Base-by-base conservation (phyloP, 139 green algal species). In the Micractinium conductrix region DNA sequence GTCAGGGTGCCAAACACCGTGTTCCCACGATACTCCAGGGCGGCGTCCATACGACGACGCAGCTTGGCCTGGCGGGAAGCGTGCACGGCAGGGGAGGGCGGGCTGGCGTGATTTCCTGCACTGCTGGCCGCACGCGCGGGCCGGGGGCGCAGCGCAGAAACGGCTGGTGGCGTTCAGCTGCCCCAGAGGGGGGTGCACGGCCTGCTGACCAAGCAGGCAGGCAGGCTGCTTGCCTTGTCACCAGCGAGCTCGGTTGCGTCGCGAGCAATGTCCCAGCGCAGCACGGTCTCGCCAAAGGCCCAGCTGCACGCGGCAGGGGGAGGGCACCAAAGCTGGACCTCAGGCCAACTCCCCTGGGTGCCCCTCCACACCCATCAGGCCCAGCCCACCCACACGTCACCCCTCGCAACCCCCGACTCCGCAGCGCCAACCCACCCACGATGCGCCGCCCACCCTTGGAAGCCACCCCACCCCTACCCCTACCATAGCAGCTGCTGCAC, bases 11-110 rank as follows among this genome's bases (percentile, higher is more conserved):
- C 78, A 38, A 85, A 83, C 63, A 82, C 53, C 4, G 68, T 50
- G 74, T 90, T 91, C 67, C 88, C 88, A 6, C 78, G 65, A 17
- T 88, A 90, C 70, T 90, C 81, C n/a, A 91, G 55, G 26, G 40
- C 63, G 24, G 79, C 45, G 38, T 91, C 88, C 67, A 91, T 40
- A 58, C 44, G 42, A 40, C 38, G 40, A 26, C 83, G 74, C 14
- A 60, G 74, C 83, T 84, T 72, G 65, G 9, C 65, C 10, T 22
- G 33, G 65, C 43, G 33, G 5, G 33, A 7, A 24, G 35, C 6
- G 30, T 30, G 33, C 9, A 35, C 2, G 35, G 33, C 69, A 58
- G 80, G 45, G 68, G 58, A 21, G 28, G n/a, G 24, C 12, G 68
- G n/a, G 42, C 71, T 30, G 58, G 21, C 62, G 30, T 5, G 53